Conservation (phyloP, 192 early-diverging fungal species). For the Chytriomyces confervae region DNA sequence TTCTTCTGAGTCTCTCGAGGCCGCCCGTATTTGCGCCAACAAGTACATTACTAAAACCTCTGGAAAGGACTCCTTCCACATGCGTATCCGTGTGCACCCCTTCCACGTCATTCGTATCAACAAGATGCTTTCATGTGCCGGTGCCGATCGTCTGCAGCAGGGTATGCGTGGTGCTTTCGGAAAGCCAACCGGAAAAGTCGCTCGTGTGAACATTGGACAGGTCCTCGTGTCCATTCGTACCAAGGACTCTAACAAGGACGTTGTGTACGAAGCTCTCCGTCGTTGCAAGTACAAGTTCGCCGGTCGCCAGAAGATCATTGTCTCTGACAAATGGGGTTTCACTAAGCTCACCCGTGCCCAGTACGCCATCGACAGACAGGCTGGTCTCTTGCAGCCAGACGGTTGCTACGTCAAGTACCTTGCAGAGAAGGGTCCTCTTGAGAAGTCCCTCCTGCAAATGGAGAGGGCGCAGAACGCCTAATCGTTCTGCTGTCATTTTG, state of each 20-base stretch:
- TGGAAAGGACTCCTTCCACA: slow-evolving; percentile 99
- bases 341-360: slow-evolving; percentile 94
- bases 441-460: slow-evolving; percentile 43
- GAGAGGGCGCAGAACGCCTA: slow-evolving; percentile 18
- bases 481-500: background rate
- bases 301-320: slow-evolving; percentile 96
- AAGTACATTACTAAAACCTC: slow-evolving; percentile 97
- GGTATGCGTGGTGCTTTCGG: slow-evolving; percentile 99
- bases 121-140: slow-evolving; percentile 99
- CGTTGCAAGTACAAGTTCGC: slow-evolving; percentile 99
- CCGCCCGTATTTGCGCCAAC: slow-evolving; percentile 96
- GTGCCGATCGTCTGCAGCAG: slow-evolving; percentile 96
- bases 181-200: slow-evolving; percentile 93
- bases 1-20: slow-evolving; percentile 98
- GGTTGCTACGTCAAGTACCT: slow-evolving; percentile 96
- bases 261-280: slow-evolving; percentile 90
- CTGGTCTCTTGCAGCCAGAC: slow-evolving; percentile 84
- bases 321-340: slow-evolving; percentile 99
- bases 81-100: slow-evolving; percentile 97
- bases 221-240: slow-evolving; percentile 94
- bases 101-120: slow-evolving; percentile 99
- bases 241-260: slow-evolving; percentile 91
- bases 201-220: slow-evolving; percentile 98
- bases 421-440: slow-evolving; percentile 78
- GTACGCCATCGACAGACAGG: slow-evolving; percentile 77